Evolutionary conservation across 2,329 filamentous ascomycete genomes (phyloP).

Genomic region (Dactylonectria estremocensis): DNA sequence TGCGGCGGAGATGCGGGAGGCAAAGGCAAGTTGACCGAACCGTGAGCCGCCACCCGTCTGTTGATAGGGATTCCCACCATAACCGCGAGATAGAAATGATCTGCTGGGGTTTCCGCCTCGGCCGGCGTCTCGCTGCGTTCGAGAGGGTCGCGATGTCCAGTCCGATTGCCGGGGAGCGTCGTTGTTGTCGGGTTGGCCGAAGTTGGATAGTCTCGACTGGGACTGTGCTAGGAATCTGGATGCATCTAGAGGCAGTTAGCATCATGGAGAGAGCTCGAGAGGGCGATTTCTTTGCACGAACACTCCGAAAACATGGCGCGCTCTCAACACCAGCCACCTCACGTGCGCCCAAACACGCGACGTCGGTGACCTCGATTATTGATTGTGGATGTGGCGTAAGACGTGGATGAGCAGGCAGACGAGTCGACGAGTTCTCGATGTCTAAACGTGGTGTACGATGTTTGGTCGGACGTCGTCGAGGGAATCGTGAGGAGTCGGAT

Average conservation of each 20-base stretch:
- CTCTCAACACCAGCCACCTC: slow-evolving; percentile 54
- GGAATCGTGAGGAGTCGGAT: not conserved
- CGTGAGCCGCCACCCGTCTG: slow-evolving; percentile 81
- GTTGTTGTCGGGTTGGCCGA: slow-evolving; percentile 72
- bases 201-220: slow-evolving; percentile 87
- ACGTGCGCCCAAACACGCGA: slow-evolving; percentile 41
- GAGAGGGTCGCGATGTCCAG: slow-evolving; percentile 54
- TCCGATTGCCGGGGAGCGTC: slow-evolving; percentile 50
- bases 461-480: slow-evolving; percentile 21
- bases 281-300: slow-evolving; percentile 63
- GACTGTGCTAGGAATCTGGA: slow-evolving; percentile 97
- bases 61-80: slow-evolving; percentile 84
- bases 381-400: slow-evolving; percentile 44
- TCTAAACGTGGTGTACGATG: slow-evolving; percentile 37
- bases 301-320: slow-evolving; percentile 80
- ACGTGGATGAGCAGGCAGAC: slow-evolving; percentile 28
- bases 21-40: slow-evolving; percentile 81
- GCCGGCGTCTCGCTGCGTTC: slow-evolving; percentile 52
- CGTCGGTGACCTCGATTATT: slow-evolving; percentile 29
- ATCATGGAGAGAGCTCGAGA: not conserved
- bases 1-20: slow-evolving; percentile 78
- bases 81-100: slow-evolving; percentile 62
- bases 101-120: slow-evolving; percentile 53
- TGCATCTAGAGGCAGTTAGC: slow-evolving; percentile 76
- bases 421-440: slow-evolving; percentile 30